Base-by-base conservation (phyloP, 2,329 filamentous ascomycete genomes). In the Cephalotrichum gorgonifer region DNA sequence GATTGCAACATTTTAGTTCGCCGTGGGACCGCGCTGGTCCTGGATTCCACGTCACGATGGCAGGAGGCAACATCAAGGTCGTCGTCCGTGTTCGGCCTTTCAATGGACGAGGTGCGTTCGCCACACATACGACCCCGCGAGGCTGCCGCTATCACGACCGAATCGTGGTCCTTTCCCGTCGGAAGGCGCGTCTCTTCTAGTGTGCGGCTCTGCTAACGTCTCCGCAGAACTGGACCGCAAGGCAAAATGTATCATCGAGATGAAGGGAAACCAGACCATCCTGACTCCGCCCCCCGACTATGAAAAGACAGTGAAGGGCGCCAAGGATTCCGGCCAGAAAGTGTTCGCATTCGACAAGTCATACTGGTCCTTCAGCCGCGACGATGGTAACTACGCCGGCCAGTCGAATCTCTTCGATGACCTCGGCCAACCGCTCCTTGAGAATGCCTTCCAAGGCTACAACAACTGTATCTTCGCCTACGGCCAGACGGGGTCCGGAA, bases 381-480 rank as follows among this genome's bases (percentile, higher is more conserved):
- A 75, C 43, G 88, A 89, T 56, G 68, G 79, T 1, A 83, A 87
- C 65, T 98, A 90, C 65, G 91, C 93, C 42, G 88, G 87, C 17
- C 93, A 98, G 64, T 85, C 91, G 52, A 79, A 93, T 61, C 74
- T 98, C 17, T 94, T 95, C 65, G 76, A 82, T 48, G 93, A 97
- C 63, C 71, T 98, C 54, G 93, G 93, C 54, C 80, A 82, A 57
- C 93, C 93, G 48, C 76, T 98, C 51, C 77, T 98, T 56, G 91
- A 98, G 71, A 98, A 98, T 78, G 93, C 93, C 17, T 98, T 98
- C 63, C 82, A 91, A 60, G 93, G 93, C 42, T 98, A 97, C 73
- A 97, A 98, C 74, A 98, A 97, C 67, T 98, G 93, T 75, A 98
- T 98, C 62, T 98, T 98, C 64, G 93, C 93, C 14, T 98, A 98